Evolutionary conservation across 768 basidiomycete species (phyloP).

Genomic region (Kwoniella mangroviensis): DNA sequence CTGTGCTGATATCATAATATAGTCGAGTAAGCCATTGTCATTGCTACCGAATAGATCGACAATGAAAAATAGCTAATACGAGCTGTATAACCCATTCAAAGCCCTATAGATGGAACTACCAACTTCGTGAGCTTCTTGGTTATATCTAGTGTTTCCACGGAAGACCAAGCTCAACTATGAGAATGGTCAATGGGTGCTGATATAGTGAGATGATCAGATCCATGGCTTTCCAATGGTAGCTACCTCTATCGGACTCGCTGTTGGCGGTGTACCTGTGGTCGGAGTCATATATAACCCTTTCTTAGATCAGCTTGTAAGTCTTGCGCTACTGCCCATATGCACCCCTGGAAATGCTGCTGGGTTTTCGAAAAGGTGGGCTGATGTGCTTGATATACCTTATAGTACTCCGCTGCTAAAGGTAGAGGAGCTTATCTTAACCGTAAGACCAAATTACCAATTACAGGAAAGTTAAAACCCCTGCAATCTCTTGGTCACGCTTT

Average conservation of each 20-base stretch:
- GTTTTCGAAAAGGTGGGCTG: not conserved
- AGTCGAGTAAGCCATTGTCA: conserved; percentile 36
- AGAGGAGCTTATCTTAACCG: conserved; percentile 77
- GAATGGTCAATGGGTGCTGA: not conserved
- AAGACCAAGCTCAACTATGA: no score
- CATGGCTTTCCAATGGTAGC: conserved; percentile 76
- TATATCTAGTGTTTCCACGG: no score
- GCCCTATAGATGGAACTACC: conserved; percentile 54
- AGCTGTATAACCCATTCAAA: not conserved
- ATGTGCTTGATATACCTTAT: not conserved
- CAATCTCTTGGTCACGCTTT: conserved; percentile 72
- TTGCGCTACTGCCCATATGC: not conserved
- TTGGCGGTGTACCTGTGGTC: conserved; percentile 76
- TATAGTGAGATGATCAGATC: conserved; percentile 18
- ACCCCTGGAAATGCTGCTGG: not conserved
- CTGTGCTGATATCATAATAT: conserved; percentile 6
- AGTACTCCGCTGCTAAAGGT: conserved; percentile 69
- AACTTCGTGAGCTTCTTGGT: conserved; percentile 45
- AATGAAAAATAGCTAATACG: no score
- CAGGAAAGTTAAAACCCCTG: conserved; percentile 63
- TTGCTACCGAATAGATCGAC: not conserved
- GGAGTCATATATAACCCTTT: conserved; percentile 95
- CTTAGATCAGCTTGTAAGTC: conserved; percentile 74
- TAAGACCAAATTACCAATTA: conserved; percentile 69
- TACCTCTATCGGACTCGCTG: conserved; percentile 88